Conservation (phyloP, 352 stramenopile genomes). For the Halophytophthora polymorphica region DNA sequence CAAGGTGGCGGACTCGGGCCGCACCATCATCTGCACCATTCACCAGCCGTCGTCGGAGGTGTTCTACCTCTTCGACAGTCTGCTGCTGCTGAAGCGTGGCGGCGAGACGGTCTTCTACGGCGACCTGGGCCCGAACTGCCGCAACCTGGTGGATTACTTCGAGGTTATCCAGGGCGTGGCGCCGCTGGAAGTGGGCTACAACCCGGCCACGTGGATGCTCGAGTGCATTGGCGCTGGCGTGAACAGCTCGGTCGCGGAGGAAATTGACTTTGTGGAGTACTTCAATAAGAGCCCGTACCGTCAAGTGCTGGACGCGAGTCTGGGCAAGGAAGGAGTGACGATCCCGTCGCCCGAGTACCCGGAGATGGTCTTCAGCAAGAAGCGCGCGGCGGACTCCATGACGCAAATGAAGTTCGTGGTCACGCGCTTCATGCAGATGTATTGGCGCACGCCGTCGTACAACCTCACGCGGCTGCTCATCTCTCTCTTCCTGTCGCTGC, state of each 20-base stretch:
- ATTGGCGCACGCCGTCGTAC: slow-evolving; percentile 79
- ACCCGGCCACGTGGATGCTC: slow-evolving; percentile 15
- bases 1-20: slow-evolving; percentile 60
- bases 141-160: slow-evolving; percentile 32
- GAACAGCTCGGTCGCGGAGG: slow-evolving; percentile 7
- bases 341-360: slow-evolving; percentile 11
- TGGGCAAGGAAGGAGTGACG: slow-evolving; percentile 19
- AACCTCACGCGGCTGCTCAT: slow-evolving; percentile 64
- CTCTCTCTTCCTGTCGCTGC: slow-evolving; percentile 46
- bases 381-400: slow-evolving; percentile 15
- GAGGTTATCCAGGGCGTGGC: slow-evolving; percentile 9
- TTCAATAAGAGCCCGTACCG: slow-evolving; percentile 19
- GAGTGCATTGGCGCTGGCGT: slow-evolving; percentile 37
- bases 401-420: slow-evolving; percentile 24
- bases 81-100: too few relatives aligned
- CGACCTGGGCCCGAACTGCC: slow-evolving; percentile 21
- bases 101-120: slow-evolving; percentile 38
- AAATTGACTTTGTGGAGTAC: slow-evolving; percentile 12
- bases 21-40: slow-evolving; percentile 81
- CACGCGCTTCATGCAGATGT: slow-evolving; percentile 42
- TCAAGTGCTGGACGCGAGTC: slow-evolving; percentile 1
- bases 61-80: too few relatives aligned
- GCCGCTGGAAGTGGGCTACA: slow-evolving; percentile 36
- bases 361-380: slow-evolving; percentile 15
- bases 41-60: too few relatives aligned